Evolutionary conservation across 495 filamentous ascomycete genomes (phyloP).

Genomic region (Parathielavia appendiculata): DNA sequence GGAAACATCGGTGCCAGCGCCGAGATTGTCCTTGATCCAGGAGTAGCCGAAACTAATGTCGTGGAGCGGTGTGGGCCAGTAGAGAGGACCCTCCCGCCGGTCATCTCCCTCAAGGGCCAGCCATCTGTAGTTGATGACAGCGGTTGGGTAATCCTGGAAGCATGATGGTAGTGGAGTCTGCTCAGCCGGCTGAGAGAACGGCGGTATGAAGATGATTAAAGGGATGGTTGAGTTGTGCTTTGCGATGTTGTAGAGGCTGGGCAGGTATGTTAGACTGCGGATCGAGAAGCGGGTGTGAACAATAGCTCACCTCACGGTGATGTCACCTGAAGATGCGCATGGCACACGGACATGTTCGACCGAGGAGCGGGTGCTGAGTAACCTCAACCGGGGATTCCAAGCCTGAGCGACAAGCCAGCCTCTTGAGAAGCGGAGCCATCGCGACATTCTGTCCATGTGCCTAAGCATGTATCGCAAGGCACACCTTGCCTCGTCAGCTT

Average conservation of each 20-base stretch:
- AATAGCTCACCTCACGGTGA: constrained; percentile 25
- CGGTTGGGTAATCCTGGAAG: constrained; percentile 30
- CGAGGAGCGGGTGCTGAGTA: constrained; percentile 6
- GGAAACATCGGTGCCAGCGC: background rate
- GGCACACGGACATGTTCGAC: constrained; percentile 18
- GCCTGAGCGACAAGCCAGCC: background rate
- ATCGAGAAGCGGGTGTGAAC: background rate
- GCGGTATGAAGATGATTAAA: constrained; percentile 35
- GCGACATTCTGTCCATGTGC: background rate
- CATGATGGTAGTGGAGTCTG: constrained; percentile 32
- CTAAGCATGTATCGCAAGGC: too few relatives aligned
- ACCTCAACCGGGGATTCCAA: background rate
- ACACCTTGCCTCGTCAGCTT: too few relatives aligned
- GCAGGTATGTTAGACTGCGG: background rate
- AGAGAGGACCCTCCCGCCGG: constrained; percentile 10
- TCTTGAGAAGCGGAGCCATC: constrained; percentile 1
- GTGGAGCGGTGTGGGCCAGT: constrained; percentile 48
- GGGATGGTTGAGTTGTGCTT: constrained; percentile 24
- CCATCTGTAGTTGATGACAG: constrained; percentile 44
- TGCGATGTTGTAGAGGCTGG: constrained; percentile 34
- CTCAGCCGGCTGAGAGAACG: constrained; percentile 19
- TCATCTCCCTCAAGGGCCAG: background rate
- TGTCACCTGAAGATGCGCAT: constrained; percentile 24
- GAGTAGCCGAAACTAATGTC: constrained; percentile 44
- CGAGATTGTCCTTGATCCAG: constrained; percentile 40